phyloP scores from a whole-genome alignment of 768 basidiomycete genomes.

The Tylopilus subfusipes region DNA sequence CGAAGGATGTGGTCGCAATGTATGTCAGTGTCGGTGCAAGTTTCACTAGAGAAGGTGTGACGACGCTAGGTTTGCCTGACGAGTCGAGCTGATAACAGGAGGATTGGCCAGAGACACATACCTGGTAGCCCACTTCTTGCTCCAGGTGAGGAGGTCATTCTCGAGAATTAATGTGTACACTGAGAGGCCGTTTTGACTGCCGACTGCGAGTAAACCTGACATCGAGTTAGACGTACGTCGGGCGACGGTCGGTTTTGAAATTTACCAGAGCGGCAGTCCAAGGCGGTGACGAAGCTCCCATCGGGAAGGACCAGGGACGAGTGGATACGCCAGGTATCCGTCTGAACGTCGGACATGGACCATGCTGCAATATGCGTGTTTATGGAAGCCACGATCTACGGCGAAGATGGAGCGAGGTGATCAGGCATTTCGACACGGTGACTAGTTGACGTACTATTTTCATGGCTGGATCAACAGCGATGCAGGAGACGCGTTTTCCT shows the following conservation, averaged over 20 bases:
- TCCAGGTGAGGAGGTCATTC: constrained; percentile 82
- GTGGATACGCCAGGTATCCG: constrained; percentile 73
- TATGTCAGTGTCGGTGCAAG: constrained; percentile 78
- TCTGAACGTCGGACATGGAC: constrained; percentile 65
- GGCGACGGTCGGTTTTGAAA: neutral
- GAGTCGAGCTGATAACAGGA: constrained; percentile 11
- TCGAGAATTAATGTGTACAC: constrained; percentile 77
- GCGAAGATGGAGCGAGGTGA: constrained; percentile 9
- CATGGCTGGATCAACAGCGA: constrained; percentile 74
- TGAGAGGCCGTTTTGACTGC: constrained; percentile 55
- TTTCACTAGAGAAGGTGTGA: constrained; percentile 48
- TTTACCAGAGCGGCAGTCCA: constrained; percentile 78
- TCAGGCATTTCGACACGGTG: constrained; percentile 3
- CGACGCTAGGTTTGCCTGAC: constrained; percentile 36
- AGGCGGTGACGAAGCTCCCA: constrained; percentile 49
- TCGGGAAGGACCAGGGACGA: constrained; percentile 71
- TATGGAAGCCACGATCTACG: constrained; percentile 71
- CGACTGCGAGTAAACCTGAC: constrained; percentile 74
- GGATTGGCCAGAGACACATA: constrained; percentile 32
- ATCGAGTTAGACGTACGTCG: constrained; percentile 23
- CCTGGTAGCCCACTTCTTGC: constrained; percentile 69
- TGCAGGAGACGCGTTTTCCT: constrained; percentile 48
- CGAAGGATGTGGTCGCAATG: constrained; percentile 62
- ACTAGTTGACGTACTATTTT: constrained; percentile 59
- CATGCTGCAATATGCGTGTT: constrained; percentile 69